Base-by-base conservation (phyloP, 371 early-diverging fungal genomes). In the Mucor indicus region DNA sequence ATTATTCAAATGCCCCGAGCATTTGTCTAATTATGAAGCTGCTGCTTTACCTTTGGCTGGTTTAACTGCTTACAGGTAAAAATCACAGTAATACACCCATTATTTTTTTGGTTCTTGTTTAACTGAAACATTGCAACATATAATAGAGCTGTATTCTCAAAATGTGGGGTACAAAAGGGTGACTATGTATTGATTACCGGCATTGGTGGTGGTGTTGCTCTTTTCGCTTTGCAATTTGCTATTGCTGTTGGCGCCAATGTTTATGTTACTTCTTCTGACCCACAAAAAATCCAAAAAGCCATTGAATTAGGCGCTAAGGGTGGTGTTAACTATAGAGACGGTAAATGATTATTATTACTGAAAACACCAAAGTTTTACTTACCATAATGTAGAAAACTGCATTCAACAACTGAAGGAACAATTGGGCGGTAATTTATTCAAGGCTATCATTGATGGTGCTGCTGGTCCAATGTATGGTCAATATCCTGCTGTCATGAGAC, bases 171-270 rank as follows among this genome's bases (percentile, higher is more conserved):
- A 15, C 50, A 56, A 38, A 50, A 60, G 11, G 84, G 79, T 4
- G 75, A 81, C 19, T 70, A 78, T 57, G 83, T 86, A 4, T 62
- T 89, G 21, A 70, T 89, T 33, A 79, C 86, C 15, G 89, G 89
- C 30, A 86, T 86, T 59, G 84, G 81, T 16, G 88, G 88, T 29
- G 89, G 87, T 44, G 89, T 89, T 17, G 89, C 89, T 0, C 50
- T 86, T 22, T 69, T 75, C 55, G 86, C 84, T 7, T 55, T 89
- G 36, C 79, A 81, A 46, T 83, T 89, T 52, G 77, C 81, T 19
- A 72, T 85, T 5, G 82, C 85, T 27, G 69, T 66, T n/a, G 87
- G 87, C 10, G 86, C 86, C 9, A 71, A 81, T 44, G 87, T 84
- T 6, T 86, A 72, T 57, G 89, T 86, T 24, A 86, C 87, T 3